Conservation (phyloP, 192 early-diverging fungal genomes). For the Lunasporangiospora selenospora region DNA sequence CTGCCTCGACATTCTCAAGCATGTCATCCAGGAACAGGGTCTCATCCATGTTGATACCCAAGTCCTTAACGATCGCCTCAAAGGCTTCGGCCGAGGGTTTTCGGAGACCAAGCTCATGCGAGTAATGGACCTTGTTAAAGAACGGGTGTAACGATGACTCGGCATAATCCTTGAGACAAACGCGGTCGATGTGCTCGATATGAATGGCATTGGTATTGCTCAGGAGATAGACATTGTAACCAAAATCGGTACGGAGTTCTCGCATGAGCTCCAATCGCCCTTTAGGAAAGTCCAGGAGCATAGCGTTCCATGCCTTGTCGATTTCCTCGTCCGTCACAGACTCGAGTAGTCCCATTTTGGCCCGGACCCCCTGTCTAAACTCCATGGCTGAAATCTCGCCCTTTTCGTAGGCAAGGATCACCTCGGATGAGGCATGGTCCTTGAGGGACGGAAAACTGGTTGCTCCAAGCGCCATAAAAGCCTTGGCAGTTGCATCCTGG, state of each 20-base stretch:
- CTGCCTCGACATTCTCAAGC: slow-evolving; percentile 42
- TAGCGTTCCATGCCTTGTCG: slow-evolving; percentile 41
- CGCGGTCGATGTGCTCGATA: slow-evolving; percentile 27
- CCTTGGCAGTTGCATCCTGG: slow-evolving; percentile 24
- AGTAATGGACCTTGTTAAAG: slow-evolving; percentile 45
- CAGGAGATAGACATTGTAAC: slow-evolving; percentile 35
- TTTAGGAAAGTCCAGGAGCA: slow-evolving; percentile 40
- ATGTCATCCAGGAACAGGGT: slow-evolving; percentile 43
- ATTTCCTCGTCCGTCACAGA: slow-evolving; percentile 30
- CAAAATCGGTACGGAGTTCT: slow-evolving; percentile 28
- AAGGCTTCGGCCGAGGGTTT: slow-evolving; percentile 42
- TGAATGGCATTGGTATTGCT: slow-evolving; percentile 47
- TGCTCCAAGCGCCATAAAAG: slow-evolving; percentile 24
- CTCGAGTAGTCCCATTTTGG: slow-evolving; percentile 25
- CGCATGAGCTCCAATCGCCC: slow-evolving; percentile 37
- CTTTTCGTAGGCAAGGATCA: slow-evolving; percentile 24
- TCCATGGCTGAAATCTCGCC: slow-evolving; percentile 36
- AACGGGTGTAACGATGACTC: slow-evolving; percentile 20
- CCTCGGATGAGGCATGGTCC: slow-evolving; percentile 1
- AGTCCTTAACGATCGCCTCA: slow-evolving; percentile 34
- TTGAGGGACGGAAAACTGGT: slow-evolving; percentile 22
- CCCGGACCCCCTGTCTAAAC: slow-evolving; percentile 16
- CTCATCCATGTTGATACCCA: slow-evolving; percentile 13
- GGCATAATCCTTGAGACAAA: slow-evolving; percentile 25
- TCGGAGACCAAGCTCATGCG: slow-evolving; percentile 29